Evolutionary conservation across 441 rosid genomes (phyloP), one percentile per base, ranked within the genome.

Genomic region (Metrosideros polymorpha): DNA sequence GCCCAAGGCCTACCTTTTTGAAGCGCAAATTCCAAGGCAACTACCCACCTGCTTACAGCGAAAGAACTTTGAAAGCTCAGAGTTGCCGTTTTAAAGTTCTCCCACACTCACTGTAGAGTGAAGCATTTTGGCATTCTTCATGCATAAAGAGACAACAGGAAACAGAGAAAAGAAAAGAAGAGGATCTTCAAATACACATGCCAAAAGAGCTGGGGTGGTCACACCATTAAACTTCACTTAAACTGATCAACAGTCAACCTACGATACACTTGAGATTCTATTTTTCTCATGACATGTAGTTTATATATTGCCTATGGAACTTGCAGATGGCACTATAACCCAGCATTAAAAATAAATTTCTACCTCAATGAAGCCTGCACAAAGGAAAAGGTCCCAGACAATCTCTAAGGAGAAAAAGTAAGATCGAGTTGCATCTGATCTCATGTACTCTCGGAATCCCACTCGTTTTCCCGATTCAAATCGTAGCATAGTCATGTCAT

Each of bases 401-500:
- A 92, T 92, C 84, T 96, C 95, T 79, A 95, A 88, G 85, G 93
- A 91, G 92, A 96, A 97, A 93, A 97, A 97, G 90, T 96, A 97
- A n/a, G 98, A 96, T 51, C 89, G 93, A 29, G 99, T 96, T 88
- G 96, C 98, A 90, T 96, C 99, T 12, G 94, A 87, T 47, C 96
- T 92, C 90, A 94, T 85, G 86, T 97, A 97, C 85, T 96, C 98
- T 77, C 95, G 94, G 86, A 95, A 95, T 6, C 97, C 98, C 85
- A 97, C 91, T 88, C 92, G 90, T 91, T 95, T 93, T 53, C 93
- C 94, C 12, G 91, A 89, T 88, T 93, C 91, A 90, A 95, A 97
- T 82, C 97, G 95, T 89, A 97, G 92, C 99, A 97, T 97, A 13
- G 96, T 95, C 99, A 95, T 94, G 89, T 97, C 98, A 90, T 94